Conservation (phyloP, 2,329 filamentous ascomycete species). For the Gremmenia infestans region DNA sequence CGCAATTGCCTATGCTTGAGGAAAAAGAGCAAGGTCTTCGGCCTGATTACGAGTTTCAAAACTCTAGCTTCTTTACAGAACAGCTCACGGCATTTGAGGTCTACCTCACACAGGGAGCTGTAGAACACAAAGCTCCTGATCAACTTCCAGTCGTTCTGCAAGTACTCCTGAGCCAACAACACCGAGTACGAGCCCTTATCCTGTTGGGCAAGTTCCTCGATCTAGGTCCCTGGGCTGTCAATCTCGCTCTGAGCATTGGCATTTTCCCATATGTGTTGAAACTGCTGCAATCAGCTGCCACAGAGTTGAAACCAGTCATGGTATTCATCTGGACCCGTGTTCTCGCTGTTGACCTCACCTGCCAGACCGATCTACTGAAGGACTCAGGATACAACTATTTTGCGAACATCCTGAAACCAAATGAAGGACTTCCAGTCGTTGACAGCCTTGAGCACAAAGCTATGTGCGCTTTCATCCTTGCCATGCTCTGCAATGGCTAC, state of each 20-base stretch:
- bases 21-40: constrained; percentile 62
- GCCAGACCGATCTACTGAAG: constrained; percentile 89
- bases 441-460: constrained; percentile 93
- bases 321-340: constrained; percentile 99
- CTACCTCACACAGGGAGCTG: constrained; percentile 79
- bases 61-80: constrained; percentile 94
- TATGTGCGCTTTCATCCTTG: constrained; percentile 97
- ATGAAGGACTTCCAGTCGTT: constrained; percentile 75
- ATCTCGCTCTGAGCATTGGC: constrained; percentile 91
- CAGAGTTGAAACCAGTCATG: constrained; percentile 96
- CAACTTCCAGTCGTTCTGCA: constrained; percentile 95
- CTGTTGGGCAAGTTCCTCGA: constrained; percentile 90
- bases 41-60: constrained; percentile 80
- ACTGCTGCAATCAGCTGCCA: constrained; percentile 86
- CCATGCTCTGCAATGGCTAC: constrained; percentile 95
- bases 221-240: constrained; percentile 96
- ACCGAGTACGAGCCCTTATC: constrained; percentile 84
- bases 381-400: constrained; percentile 98
- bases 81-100: constrained; percentile 97
- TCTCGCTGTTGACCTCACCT: constrained; percentile 88
- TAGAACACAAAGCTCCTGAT: constrained; percentile 82
- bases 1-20: constrained; percentile 82
- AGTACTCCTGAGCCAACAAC: constrained; percentile 91
- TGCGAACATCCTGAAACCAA: constrained; percentile 82
- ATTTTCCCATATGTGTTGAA: constrained; percentile 99